These are phyloP conservation scores for Chenopodium berlandieri DNA, from an alignment of 148 eudicot genomes.

Conservation along the genomic window DNA sequence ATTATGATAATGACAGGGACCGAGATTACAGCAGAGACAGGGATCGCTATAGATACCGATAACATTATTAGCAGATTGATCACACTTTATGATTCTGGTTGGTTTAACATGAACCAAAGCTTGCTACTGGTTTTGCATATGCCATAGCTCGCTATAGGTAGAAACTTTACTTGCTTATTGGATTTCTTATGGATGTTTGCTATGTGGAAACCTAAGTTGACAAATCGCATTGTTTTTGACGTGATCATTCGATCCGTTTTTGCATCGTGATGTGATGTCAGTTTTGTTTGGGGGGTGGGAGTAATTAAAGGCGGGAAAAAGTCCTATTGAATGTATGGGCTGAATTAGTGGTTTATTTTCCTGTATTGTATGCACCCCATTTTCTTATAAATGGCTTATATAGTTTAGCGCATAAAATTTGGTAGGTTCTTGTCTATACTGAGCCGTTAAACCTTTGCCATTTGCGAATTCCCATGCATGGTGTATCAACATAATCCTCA, in stretches of 20 bases:
- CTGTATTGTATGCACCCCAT: not conserved
- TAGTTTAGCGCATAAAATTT: too few relatives aligned
- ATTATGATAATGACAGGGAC: slow-evolving; percentile 46
- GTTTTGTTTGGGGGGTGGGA: not conserved
- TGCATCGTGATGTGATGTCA: not conserved
- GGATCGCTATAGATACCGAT: slow-evolving; percentile 58
- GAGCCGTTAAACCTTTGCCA: too few relatives aligned
- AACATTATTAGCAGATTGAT: slow-evolving; percentile 7
- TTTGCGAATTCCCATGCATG: too few relatives aligned
- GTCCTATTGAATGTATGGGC: not conserved
- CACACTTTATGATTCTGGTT: not conserved
- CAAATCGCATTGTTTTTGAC: not conserved
- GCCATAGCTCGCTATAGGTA: slow-evolving; percentile 8
- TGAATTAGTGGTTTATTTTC: not conserved
- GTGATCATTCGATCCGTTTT: slow-evolving; percentile 3
- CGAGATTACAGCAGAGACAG: slow-evolving; percentile 61
- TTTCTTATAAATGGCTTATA: too few relatives aligned
- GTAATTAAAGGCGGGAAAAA: not conserved
- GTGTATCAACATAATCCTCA: too few relatives aligned
- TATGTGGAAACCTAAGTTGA: slow-evolving; percentile 11
- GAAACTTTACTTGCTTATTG: not conserved
- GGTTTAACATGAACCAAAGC: slow-evolving; percentile 8
- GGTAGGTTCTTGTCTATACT: too few relatives aligned
- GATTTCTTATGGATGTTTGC: slow-evolving; percentile 5
- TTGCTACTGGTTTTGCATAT: not conserved